Evolutionary conservation across 345 rosid genomes (phyloP).

Genomic region (Populus davidiana): DNA sequence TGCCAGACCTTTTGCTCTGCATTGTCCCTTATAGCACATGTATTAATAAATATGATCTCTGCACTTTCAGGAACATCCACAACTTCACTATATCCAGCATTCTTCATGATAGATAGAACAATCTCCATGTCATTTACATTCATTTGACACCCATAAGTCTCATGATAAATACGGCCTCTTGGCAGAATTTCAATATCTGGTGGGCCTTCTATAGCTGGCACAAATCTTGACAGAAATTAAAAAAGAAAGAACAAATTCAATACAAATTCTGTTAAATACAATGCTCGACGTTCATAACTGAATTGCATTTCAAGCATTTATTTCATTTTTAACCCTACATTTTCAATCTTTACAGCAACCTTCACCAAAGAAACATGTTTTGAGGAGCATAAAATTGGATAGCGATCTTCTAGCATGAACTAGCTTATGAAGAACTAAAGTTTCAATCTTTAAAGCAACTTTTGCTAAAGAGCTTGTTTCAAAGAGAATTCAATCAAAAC

Average conservation of each 20-base stretch:
- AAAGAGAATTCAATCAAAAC: no score
- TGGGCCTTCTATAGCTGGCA: constrained; percentile 18
- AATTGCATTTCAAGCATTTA: no score
- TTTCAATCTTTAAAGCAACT: no score
- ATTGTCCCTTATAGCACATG: constrained; percentile 88
- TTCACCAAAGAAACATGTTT: no score
- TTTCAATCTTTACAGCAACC: no score
- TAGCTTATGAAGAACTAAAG: no score
- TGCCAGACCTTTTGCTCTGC: constrained; percentile 97
- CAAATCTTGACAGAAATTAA: constrained; percentile 31
- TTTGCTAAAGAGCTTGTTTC: no score
- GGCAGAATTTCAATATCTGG: constrained; percentile 30
- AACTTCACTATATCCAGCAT: constrained; percentile 64
- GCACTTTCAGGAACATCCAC: constrained; percentile 80
- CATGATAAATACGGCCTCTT: constrained; percentile 80
- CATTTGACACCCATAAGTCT: constrained; percentile 97
- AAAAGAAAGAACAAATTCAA: not conserved
- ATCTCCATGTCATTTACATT: constrained; percentile 94
- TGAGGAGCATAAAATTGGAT: no score
- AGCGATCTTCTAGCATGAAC: no score
- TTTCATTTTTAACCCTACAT: no score
- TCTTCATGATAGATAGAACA: constrained; percentile 82
- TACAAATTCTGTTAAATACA: not conserved
- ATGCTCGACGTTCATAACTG: no score
- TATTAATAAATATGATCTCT: constrained; percentile 81